Conservation (phyloP, 1,139 yeast genomes). For the Kodamaea fungicola region DNA sequence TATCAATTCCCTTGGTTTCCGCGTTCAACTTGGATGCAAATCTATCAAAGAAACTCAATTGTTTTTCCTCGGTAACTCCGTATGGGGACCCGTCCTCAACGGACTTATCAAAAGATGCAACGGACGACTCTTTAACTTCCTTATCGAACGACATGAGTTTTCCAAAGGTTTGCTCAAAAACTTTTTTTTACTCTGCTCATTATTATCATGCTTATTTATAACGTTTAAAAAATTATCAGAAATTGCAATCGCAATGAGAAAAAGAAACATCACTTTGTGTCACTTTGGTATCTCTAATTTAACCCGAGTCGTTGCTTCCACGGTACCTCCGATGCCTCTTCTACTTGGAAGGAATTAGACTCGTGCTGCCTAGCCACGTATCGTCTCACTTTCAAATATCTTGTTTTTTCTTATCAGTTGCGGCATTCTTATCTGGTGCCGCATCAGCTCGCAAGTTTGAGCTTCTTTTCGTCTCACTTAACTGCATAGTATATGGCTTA, state of each 20-base stretch:
- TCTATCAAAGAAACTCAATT: slow-evolving; percentile 16
- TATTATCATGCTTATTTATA: neutral
- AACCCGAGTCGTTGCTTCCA: neutral
- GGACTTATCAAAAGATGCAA: slow-evolving; percentile 24
- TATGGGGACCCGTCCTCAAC: slow-evolving; percentile 17
- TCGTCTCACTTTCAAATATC: too few relatives aligned
- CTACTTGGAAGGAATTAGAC: neutral
- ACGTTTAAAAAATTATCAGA: neutral
- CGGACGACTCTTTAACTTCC: slow-evolving; percentile 16
- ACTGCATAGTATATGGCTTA: too few relatives aligned
- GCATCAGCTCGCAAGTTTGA: too few relatives aligned
- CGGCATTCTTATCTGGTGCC: too few relatives aligned
- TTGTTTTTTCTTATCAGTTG: too few relatives aligned
- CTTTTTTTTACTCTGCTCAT: neutral
- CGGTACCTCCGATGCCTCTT: neutral
- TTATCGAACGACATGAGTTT: slow-evolving; percentile 13
- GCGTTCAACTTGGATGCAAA: slow-evolving; percentile 41
- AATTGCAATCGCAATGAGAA: neutral
- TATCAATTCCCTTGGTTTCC: slow-evolving; percentile 69
- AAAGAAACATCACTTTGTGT: neutral
- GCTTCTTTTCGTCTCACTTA: too few relatives aligned
- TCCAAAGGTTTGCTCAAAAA: slow-evolving; percentile 6
- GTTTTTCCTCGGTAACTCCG: slow-evolving; percentile 20
- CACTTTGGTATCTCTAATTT: neutral
- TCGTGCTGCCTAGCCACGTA: neutral